Evolutionary conservation across 129 eudicot species (phyloP).

Genomic region (Flaveria robusta): DNA sequence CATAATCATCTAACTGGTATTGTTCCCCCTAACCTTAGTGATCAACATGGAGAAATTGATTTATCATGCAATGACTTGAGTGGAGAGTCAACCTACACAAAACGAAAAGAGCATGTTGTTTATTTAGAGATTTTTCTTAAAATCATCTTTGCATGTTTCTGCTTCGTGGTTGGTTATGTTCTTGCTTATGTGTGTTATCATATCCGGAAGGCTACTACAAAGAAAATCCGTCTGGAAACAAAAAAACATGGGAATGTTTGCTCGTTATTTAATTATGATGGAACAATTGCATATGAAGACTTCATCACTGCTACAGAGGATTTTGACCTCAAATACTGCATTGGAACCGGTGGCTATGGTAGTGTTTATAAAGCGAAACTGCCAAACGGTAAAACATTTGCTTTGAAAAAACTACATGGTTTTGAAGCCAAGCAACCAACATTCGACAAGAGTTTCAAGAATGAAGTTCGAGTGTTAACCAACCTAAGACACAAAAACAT

Average conservation of each 20-base stretch:
- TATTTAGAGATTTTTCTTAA: not conserved
- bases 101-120: not conserved
- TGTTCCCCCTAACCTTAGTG: not conserved
- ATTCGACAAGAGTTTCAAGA: constrained; percentile 33
- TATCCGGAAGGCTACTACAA: not conserved
- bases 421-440: constrained; percentile 31
- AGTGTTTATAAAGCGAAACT: constrained; percentile 39
- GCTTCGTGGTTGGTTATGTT: constrained; percentile 5
- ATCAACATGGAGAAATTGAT: not conserved
- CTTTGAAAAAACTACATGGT: constrained; percentile 41
- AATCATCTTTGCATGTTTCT: not conserved
- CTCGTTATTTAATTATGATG: constrained; percentile 31
- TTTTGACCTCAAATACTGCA: constrained; percentile 43
- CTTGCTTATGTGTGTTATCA: not conserved
- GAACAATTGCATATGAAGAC: constrained; percentile 37
- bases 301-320: constrained; percentile 41
- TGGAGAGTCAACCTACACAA: not conserved
- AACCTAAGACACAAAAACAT: constrained; percentile 35
- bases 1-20: not conserved
- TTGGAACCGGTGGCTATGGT: constrained; percentile 46
- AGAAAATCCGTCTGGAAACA: not conserved
- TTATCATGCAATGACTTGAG: not conserved
- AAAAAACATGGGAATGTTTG: constrained; percentile 32
- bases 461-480: constrained; percentile 32
- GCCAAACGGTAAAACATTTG: constrained; percentile 34